These are phyloP conservation scores for Aspergillus conjunctus DNA, from an alignment of 495 filamentous ascomycete genomes.

Conservation along the genomic window DNA sequence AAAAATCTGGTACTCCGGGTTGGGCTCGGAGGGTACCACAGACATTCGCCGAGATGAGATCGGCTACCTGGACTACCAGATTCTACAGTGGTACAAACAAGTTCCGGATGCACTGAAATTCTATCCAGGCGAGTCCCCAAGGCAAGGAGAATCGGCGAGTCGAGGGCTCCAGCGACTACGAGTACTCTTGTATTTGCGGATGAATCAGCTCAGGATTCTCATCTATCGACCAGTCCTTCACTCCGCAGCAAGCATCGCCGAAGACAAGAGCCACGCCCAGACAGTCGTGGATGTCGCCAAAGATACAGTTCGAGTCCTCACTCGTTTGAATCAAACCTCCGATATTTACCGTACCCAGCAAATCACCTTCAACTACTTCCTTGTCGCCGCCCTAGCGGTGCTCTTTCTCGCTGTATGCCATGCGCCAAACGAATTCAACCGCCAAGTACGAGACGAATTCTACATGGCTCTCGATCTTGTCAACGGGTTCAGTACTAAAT, in stretches of 20 bases:
- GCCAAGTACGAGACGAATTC: conserved; percentile 76
- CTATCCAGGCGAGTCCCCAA: conserved; percentile 54
- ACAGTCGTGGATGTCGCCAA: conserved; percentile 77
- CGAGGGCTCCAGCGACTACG: conserved; percentile 54
- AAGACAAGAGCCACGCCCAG: conserved; percentile 66
- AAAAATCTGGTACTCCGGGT: conserved; percentile 72
- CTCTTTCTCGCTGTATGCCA: conserved; percentile 83
- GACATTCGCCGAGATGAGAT: conserved; percentile 65
- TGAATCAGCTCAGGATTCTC: conserved; percentile 82
- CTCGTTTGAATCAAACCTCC: conserved; percentile 74
- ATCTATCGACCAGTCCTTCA: conserved; percentile 83
- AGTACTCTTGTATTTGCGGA: conserved; percentile 63
- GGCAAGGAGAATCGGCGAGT: conserved; percentile 42
- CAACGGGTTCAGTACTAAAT: conserved; percentile 76
- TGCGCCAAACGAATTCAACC: conserved; percentile 74
- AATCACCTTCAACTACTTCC: conserved; percentile 85
- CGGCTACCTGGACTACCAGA: conserved; percentile 73
- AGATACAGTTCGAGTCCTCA: conserved; percentile 75
- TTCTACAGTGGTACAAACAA: conserved; percentile 76
- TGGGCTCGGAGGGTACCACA: conserved; percentile 49
- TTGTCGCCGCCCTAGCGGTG: conserved; percentile 77
- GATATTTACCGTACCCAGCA: conserved; percentile 80
- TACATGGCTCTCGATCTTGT: conserved; percentile 84
- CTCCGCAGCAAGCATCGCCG: conserved; percentile 71
- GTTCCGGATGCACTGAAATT: conserved; percentile 61